Percentiles rank a stretch among this genome's conserved stretches.
These are phyloP conservation scores for Brettanomyces nanus DNA, from an alignment of 805 yeast genomes.

Conservation along the genomic window DNA sequence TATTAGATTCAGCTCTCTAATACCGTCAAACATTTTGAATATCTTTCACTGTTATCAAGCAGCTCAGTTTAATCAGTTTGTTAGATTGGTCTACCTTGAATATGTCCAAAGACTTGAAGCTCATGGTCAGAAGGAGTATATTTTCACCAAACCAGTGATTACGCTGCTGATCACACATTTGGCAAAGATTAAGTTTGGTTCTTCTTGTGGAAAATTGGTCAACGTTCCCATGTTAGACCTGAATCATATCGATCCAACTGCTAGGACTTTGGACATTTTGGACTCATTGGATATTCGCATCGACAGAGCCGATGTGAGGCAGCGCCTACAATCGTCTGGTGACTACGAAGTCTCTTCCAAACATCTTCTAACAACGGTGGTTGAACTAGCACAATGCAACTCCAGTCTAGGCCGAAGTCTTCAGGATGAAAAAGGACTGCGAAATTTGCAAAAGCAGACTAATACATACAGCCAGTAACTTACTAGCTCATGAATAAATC, in stretches of 20 bases:
- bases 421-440: background rate
- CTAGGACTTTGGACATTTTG: background rate
- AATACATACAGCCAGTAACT: too few species aligned
- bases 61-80: constrained; percentile 2
- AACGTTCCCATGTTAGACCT: background rate
- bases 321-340: too few species aligned
- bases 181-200: background rate
- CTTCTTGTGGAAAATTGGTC: background rate
- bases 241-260: background rate
- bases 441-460: background rate
- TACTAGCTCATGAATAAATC: too few species aligned
- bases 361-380: too few species aligned
- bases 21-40: constrained; percentile 1
- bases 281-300: background rate
- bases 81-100: constrained; percentile 1
- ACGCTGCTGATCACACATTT: background rate
- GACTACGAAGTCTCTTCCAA: too few species aligned
- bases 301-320: too few species aligned
- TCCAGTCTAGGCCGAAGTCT: background rate
- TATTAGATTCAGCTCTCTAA: background rate
- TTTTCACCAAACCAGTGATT: background rate
- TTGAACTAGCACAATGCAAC: background rate
- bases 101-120: constrained; percentile 2
- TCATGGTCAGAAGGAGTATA: background rate
- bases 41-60: constrained; percentile 4